Base-by-base conservation (phyloP, 2,329 filamentous ascomycete species). In the Arthrobotrys iridis region DNA sequence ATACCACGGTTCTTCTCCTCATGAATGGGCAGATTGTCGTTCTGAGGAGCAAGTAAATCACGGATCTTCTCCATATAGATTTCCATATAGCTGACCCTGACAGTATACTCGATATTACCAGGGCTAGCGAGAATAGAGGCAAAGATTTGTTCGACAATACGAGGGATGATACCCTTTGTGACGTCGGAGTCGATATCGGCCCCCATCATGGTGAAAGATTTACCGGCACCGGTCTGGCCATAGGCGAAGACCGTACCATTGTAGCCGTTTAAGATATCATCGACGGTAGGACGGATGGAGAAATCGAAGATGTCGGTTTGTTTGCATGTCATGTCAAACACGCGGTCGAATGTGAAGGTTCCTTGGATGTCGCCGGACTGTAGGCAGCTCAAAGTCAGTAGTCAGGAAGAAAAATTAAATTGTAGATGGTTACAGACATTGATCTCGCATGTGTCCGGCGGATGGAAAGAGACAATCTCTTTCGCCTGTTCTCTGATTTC, bases 21-120 rank as follows among this genome's bases (percentile, higher is more conserved):
- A 46, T 95, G 90, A 43, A 99, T 87, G 89, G 96, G 97, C 77
- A 99, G 83, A 83, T 5, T 93, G 91, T 78, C 89, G 87, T 83
- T 97, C 92, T 81, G 96, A 93, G 84, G 64, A 10, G 83, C 89
- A 91, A 99, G 86, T 80, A 99, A 84, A 83, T 99, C 95, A 59
- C 95, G 92, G 79, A 99, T 99, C 0, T 93, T 97, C 84, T 99
- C 95, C 81, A 99, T 99, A 86, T 99, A 99, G 77, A 99, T 99
- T 82, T 99, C 95, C 41, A 99, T 97, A 83, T 94, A 93, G 58
- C 91, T 91, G 76, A 99, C 81, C 98, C 99, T 0, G 93, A 97
- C 18, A 98, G 87, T 0, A 93, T 93, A 68, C 98, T 95, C 35
- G 89, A 86, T 83, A 97, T 98, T 77, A 96, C 93, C 75, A 88